A percentile compares a stretch with the other conserved stretches of the same genome.
phyloP scores from a whole-genome alignment of 495 filamentous ascomycete species.

The Viridothelium virens region DNA sequence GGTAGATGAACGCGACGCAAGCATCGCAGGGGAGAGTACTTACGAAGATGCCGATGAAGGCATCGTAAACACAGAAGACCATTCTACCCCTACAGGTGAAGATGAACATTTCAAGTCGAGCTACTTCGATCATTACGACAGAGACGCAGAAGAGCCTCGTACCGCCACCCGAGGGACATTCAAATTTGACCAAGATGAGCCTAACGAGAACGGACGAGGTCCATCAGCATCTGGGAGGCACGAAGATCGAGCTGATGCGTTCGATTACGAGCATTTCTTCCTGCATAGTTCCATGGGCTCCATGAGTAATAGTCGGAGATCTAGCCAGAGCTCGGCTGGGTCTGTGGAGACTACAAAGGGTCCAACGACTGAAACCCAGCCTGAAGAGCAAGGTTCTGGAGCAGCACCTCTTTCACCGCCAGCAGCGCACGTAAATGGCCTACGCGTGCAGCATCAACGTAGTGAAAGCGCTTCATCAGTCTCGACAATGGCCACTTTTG shows the following conservation, averaged over 20 bases:
- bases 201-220: conserved; percentile 27
- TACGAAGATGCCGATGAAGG: conserved; percentile 54
- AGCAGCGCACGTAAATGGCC: conserved; percentile 19
- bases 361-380: conserved; percentile 26
- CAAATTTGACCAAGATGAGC: conserved; percentile 25
- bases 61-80: conserved; percentile 21
- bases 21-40: conserved; percentile 36
- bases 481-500: conserved; percentile 74
- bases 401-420: conserved; percentile 19
- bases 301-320: conserved; percentile 45
- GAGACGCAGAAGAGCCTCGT: conserved; percentile 2
- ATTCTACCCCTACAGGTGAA: not conserved
- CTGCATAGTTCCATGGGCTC: conserved; percentile 83
- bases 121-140: conserved; percentile 4
- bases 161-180: conserved; percentile 23
- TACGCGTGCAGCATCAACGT: conserved; percentile 39
- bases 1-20: not conserved
- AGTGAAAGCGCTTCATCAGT: conserved; percentile 59
- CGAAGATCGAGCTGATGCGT: conserved; percentile 93
- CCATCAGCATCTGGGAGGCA: conserved; percentile 47
- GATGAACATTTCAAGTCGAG: conserved; percentile 10
- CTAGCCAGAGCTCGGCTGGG: conserved; percentile 43
- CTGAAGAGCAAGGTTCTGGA: not conserved
- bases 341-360: conserved; percentile 68
- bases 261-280: conserved; percentile 95